These are phyloP conservation scores for Parsonsia alboflavescens DNA, from an alignment of 257 asterid species.

Conservation along the genomic window DNA sequence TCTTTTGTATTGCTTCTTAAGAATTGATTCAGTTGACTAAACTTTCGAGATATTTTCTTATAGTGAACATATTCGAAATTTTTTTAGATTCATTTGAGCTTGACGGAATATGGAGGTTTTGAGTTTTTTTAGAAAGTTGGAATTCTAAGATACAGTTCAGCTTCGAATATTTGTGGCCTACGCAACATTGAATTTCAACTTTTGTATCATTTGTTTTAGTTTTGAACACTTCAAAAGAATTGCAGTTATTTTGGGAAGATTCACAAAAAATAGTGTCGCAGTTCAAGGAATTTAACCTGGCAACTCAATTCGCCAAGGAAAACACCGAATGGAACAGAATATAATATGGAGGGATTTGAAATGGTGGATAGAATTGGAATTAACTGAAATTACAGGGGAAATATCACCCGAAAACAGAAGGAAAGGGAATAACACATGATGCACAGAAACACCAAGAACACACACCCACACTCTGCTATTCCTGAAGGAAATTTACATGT, in stretches of 20 bases:
- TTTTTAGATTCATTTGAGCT: not conserved
- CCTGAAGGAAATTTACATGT: too few relatives aligned
- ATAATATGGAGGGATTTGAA: too few relatives aligned
- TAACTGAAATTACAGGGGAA: too few relatives aligned
- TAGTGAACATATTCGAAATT: not conserved
- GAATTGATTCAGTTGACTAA: not conserved
- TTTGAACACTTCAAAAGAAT: not conserved
- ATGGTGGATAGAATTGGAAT: too few relatives aligned
- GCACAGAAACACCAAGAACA: too few relatives aligned
- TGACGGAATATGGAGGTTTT: not conserved
- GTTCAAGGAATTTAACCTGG: too few relatives aligned
- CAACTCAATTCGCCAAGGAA: too few relatives aligned
- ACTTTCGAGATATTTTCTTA: not conserved
- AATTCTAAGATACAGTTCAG: not conserved
- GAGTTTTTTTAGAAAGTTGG: not conserved
- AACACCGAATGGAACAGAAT: too few relatives aligned
- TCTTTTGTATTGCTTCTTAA: not conserved
- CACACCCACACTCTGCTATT: too few relatives aligned
- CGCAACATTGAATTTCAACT: not conserved
- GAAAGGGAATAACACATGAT: too few relatives aligned
- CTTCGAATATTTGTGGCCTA: not conserved
- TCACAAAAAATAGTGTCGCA: too few relatives aligned
- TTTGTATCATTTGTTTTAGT: not conserved
- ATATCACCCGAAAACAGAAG: too few relatives aligned
- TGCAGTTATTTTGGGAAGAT: not conserved